Evolutionary conservation across 306 rosid species (phyloP).

Genomic region (Spatholobus suberectus): DNA sequence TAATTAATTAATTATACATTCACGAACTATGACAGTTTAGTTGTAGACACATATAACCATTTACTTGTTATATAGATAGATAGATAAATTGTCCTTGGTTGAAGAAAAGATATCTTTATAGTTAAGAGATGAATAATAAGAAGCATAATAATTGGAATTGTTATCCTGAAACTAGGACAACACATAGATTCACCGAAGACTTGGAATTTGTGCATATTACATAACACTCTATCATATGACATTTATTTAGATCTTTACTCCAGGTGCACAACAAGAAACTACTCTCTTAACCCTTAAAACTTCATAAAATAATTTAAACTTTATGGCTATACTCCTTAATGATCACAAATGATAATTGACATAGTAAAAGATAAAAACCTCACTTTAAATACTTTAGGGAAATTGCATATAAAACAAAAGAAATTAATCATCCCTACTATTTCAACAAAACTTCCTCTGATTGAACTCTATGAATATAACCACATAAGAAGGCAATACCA

Average conservation of each 20-base stretch:
- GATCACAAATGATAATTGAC: background rate
- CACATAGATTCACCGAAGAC: background rate
- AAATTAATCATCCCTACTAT: background rate
- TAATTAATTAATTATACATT: background rate
- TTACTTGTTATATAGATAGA: background rate
- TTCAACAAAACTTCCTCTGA: background rate
- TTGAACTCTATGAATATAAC: background rate
- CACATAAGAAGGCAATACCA: background rate
- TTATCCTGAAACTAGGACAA: background rate
- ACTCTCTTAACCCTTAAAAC: background rate
- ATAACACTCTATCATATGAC: background rate
- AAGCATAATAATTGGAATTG: background rate
- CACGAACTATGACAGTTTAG: background rate
- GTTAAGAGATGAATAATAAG: background rate
- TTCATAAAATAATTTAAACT: background rate
- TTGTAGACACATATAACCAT: background rate
- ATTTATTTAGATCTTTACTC: background rate
- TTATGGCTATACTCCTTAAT: background rate
- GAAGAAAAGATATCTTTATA: background rate
- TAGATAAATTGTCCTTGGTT: background rate
- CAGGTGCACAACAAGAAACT: background rate
- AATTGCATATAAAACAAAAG: background rate
- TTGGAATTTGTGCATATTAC: background rate
- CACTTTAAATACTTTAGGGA: background rate
- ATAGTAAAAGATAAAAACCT: background rate